A percentile compares a stretch with the other conserved stretches of the same genome.
Evolutionary conservation across 164 flowering plant genomes (phyloP).

Genomic region (Dillenia suffruticosa): DNA sequence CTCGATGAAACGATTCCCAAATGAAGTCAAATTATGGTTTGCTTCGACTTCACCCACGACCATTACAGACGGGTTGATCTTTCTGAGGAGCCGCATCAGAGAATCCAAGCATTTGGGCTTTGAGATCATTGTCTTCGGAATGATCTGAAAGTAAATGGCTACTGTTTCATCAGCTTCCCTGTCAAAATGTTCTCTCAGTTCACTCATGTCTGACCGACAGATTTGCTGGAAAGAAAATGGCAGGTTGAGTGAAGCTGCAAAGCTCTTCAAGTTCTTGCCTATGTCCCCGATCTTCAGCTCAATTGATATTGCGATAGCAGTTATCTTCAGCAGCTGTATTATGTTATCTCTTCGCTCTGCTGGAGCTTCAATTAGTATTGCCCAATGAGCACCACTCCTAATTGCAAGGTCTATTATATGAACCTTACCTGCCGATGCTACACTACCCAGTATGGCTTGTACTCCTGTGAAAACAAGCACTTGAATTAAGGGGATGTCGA

Average conservation of each 20-base stretch:
- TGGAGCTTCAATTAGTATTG: conserved; percentile 31
- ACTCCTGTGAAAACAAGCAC: conserved; percentile 19
- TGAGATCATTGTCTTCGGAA: conserved; percentile 24
- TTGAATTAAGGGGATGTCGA: conserved; percentile 23
- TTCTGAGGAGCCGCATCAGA: conserved; percentile 23
- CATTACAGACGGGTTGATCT: conserved; percentile 24
- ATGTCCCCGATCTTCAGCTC: conserved; percentile 14
- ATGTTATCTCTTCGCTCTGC: conserved; percentile 5
- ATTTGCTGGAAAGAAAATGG: conserved; percentile 25
- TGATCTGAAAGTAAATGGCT: conserved; percentile 8
- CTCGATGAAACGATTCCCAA: conserved; percentile 30
- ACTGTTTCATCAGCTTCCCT: conserved; percentile 20
- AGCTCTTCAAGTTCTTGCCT: conserved; percentile 19
- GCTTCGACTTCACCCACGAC: conserved; percentile 33
- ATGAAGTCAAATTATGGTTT: conserved; percentile 28
- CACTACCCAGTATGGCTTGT: conserved; percentile 24
- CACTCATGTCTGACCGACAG: conserved; percentile 9
- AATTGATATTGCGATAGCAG: conserved; percentile 19
- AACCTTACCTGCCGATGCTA: conserved; percentile 12
- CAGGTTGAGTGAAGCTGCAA: conserved; percentile 25
- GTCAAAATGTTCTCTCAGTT: conserved; percentile 12
- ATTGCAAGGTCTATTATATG: conserved; percentile 37
- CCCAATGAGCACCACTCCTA: conserved; percentile 41
- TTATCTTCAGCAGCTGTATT: conserved; percentile 20
- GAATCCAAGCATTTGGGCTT: conserved; percentile 21